Conservation (phyloP, 2,329 filamentous ascomycete genomes). For the Alternaria sp. region DNA sequence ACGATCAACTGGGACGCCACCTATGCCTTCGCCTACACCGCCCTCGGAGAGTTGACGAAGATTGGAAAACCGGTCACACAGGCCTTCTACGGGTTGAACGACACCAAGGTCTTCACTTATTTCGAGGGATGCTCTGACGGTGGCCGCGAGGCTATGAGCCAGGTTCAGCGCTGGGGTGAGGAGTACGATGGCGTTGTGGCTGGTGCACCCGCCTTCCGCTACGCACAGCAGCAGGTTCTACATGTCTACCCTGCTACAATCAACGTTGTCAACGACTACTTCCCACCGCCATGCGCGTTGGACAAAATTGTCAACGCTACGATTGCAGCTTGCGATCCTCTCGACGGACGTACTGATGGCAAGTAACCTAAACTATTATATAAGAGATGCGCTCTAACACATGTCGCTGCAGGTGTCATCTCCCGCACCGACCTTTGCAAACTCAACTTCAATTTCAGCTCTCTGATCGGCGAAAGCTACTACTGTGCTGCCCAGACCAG, state of each 20-base stretch:
- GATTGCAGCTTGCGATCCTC: constrained; percentile 62
- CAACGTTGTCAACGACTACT: constrained; percentile 53
- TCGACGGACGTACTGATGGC: constrained; percentile 64
- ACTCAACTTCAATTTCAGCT: constrained; percentile 56
- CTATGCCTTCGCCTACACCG: constrained; percentile 62
- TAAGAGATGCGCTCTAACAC: background rate
- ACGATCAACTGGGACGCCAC: constrained; percentile 61
- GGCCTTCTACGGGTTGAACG: constrained; percentile 48
- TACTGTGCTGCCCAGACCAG: constrained; percentile 49
- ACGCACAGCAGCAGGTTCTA: constrained; percentile 57
- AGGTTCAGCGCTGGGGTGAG: constrained; percentile 60
- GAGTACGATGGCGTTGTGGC: constrained; percentile 58
- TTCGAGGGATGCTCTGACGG: constrained; percentile 65
- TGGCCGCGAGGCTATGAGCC: constrained; percentile 59
- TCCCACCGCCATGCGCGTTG: constrained; percentile 57
- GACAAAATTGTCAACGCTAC: constrained; percentile 63
- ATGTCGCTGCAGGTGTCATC: constrained; percentile 50
- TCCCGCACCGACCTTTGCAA: constrained; percentile 59
- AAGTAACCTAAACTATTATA: background rate
- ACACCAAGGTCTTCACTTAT: constrained; percentile 55
- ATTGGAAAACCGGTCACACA: constrained; percentile 57
- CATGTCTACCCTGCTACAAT: constrained; percentile 54
- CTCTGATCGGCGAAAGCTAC: constrained; percentile 58
- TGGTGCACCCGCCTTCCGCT: constrained; percentile 59
- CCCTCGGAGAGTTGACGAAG: constrained; percentile 60